Evolutionary conservation across 306 rosid species (phyloP), one percentile per base, ranked within the genome.

Genomic region (Gastrolobium bilobum): DNA sequence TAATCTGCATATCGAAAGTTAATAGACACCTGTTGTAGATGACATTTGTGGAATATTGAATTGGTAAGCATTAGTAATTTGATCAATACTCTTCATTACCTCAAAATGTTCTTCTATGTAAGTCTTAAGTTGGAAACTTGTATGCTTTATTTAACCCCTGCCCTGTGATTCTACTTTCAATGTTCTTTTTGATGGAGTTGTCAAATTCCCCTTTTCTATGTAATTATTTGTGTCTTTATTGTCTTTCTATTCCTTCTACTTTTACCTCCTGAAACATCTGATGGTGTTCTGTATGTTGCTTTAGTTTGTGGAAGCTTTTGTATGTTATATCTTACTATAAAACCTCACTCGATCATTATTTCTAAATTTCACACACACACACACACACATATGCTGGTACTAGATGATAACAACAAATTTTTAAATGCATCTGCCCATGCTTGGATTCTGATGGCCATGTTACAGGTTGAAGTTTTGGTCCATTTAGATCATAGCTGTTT

Each of bases 21-120:
- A 77, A 59, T 52, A 42, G 73, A 61, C 67, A 70, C 52, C 75
- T 75, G 81, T 71, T 51, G 71, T 76, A 85, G 86, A 86, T 79
- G 74, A 71, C 67, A 66, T 73, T 40, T 57, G 56, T 52, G 68
- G 85, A 84, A 38, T 79, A 56, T 73, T 71, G 64, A 61, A 61
- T 59, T 68, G 75, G 85, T 84, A 78, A 75, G 84, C 65, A 40
- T 33, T 38, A 34, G 48, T 69, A 50, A 6, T 69, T 48, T 73
- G 84, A 76, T 75, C 20, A 10, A 15, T 31, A 61, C 13, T 43
- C n/a, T 42, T 82, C 58, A 15, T 53, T 80, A 54, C 74, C 52
- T 52, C 52, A 53, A 37, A 88, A 60, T 75, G 74, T 53, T 53
- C 33, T 54, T 79, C 48, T 75, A 5, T 57, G 46, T 14, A 10